Conservation (phyloP, 2,329 filamentous ascomycete genomes). For the Kalmusia sp. region DNA sequence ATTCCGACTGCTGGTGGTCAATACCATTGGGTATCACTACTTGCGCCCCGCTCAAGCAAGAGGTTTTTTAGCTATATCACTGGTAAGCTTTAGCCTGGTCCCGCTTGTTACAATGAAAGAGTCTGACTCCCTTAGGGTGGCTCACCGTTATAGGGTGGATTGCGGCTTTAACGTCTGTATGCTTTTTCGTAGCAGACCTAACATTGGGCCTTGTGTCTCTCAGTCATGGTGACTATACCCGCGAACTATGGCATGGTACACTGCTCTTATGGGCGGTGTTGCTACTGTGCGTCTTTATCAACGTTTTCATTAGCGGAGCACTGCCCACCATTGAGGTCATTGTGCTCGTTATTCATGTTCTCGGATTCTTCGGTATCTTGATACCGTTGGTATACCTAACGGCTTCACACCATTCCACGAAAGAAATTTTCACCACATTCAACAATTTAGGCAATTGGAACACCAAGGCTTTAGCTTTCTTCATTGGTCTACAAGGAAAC, state of each 20-base stretch:
- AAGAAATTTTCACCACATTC: conserved; percentile 55
- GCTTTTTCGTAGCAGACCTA: conserved; percentile 44
- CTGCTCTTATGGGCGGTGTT: conserved; percentile 57
- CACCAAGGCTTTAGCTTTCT: conserved; percentile 52
- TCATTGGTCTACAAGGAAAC: conserved; percentile 52
- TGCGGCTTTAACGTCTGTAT: conserved; percentile 45
- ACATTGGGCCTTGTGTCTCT: conserved; percentile 44
- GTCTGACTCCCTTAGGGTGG: conserved; percentile 46
- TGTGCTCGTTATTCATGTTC: conserved; percentile 58
- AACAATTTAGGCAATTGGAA: conserved; percentile 55
- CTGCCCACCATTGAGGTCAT: conserved; percentile 59
- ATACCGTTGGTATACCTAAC: conserved; percentile 48
- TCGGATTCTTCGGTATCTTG: conserved; percentile 61
- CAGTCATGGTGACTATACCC: conserved; percentile 46
- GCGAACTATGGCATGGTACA: conserved; percentile 58
- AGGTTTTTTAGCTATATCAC: conserved; percentile 55
- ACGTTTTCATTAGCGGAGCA: conserved; percentile 55
- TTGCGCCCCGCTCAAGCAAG: conserved; percentile 51
- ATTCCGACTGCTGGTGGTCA: conserved; percentile 49
- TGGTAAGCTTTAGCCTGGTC: conserved; percentile 21
- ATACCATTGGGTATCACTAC: conserved; percentile 52
- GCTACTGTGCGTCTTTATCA: conserved; percentile 52
- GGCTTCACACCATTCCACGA: conserved; percentile 47
- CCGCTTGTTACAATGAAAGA: not conserved
- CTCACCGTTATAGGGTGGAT: conserved; percentile 54